Conservation (phyloP, 2,329 filamentous ascomycete species). For the Cordyceps javanica region DNA sequence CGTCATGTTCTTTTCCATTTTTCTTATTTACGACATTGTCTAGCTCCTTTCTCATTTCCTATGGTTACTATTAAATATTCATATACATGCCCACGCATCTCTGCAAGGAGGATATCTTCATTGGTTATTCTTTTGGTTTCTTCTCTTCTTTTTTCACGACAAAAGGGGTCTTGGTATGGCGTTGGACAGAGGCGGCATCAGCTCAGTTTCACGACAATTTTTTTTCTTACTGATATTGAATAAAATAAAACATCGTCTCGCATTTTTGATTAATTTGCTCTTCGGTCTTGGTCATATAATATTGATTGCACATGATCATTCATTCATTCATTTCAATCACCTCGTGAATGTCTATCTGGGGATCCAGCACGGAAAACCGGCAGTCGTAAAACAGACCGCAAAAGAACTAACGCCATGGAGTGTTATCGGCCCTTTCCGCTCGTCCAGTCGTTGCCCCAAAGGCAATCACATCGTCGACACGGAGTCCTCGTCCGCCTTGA, state of each 20-base stretch:
- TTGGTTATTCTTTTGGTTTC: neutral
- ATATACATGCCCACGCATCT: conserved; percentile 10
- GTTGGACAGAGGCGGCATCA: conserved; percentile 1
- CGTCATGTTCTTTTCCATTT: neutral
- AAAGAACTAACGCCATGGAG: neutral
- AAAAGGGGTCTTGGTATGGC: conserved; percentile 6
- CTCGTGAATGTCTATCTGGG: neutral
- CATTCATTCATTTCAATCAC: conserved; percentile 1
- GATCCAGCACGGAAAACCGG: neutral
- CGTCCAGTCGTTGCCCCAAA: neutral
- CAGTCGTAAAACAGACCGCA: neutral
- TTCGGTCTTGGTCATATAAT: too few relatives aligned
- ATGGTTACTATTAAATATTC: neutral
- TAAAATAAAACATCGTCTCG: neutral
- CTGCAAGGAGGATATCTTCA: conserved; percentile 1
- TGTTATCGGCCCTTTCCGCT: neutral
- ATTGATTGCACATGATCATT: neutral
- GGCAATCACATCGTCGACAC: neutral
- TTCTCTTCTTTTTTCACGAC: neutral
- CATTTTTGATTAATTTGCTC: neutral
- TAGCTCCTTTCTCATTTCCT: neutral
- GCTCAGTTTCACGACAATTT: neutral
- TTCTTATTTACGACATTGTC: neutral
- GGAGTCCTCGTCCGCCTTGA: conserved; percentile 52
- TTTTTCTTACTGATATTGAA: neutral